Evolutionary conservation across 257 asterid species (phyloP).

Genomic region (Solanum chilense): DNA sequence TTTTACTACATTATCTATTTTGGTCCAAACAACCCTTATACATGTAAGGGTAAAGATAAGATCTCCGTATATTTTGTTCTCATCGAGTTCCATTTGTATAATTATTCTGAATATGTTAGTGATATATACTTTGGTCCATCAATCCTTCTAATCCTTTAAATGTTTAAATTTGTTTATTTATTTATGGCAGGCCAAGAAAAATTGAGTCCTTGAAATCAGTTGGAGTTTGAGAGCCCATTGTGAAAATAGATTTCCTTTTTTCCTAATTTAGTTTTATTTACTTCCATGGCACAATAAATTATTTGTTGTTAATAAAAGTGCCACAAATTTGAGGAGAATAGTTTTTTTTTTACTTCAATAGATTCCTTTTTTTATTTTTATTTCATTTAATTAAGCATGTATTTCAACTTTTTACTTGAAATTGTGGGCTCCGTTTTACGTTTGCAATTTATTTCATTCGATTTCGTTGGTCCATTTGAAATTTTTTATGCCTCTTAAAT

Average conservation of each 20-base stretch:
- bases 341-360: not conserved
- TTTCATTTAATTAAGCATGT: not conserved
- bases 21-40: not conserved
- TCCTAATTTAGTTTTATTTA: not conserved
- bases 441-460: no score
- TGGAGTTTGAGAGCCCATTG: not conserved
- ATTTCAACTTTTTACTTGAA: not conserved
- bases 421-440: no score
- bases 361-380: not conserved
- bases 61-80: accelerated
- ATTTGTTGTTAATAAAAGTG: not conserved
- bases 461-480: no score
- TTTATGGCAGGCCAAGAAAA: not conserved
- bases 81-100: accelerated
- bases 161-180: not conserved
- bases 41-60: not conserved
- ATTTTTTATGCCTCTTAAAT: no score
- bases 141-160: not conserved
- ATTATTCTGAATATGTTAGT: not conserved
- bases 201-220: not conserved
- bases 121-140: not conserved
- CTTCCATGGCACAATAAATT: not conserved
- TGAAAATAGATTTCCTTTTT: not conserved
- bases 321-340: not conserved
- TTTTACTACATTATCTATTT: not conserved